Evolutionary conservation across 257 asterid species (phyloP), one percentile per base, ranked within the genome.

Genomic region (Forsythia viridissima): DNA sequence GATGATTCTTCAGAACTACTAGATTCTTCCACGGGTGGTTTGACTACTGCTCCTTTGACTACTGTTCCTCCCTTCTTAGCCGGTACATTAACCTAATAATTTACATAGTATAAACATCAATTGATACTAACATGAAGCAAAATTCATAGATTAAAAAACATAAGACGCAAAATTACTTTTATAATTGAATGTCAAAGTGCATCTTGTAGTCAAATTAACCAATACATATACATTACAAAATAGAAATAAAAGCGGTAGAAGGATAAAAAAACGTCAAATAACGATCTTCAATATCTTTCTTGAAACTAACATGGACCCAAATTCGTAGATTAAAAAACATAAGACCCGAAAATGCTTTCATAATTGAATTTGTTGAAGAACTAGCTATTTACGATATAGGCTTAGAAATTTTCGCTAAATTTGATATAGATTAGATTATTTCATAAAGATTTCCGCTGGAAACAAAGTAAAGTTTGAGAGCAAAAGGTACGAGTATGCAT

Each of bases 1-100:
- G 70, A 63, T 63, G 37, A 24, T 24, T 63, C 70, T 21, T 63
- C 70, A 63, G 85, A 84, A 63, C 73, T 59, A 42, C 82, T 83
- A 41, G 77, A 71, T 41, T 66, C 41, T 40, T 83, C 12, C 18
- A 30, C 70, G 1, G 16, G 15, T 1, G 9, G 70, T 11, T 63
- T 63, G 70, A 63, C 18, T 24, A 11, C 18, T 1, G 34, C 34
- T 30, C 34, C 24, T 24, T 24, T 24, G 24, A 24, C 24, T 24
- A 24, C 24, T 24, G 70, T 39, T 24, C 18, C 40, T 63, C 70
- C 70, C 40, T 63, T 63, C 70, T 63, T 63, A 30, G 70, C 70
- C 4, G 70, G 40, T 63, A 30, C 70, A 39, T 63, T 63, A 30
- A n/a, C 38, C 70, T 63, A 30, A 11, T 30, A 20, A n/a, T 63